phyloP scores from a whole-genome alignment of 306 rosid genomes.

The Comarum palustre region DNA sequence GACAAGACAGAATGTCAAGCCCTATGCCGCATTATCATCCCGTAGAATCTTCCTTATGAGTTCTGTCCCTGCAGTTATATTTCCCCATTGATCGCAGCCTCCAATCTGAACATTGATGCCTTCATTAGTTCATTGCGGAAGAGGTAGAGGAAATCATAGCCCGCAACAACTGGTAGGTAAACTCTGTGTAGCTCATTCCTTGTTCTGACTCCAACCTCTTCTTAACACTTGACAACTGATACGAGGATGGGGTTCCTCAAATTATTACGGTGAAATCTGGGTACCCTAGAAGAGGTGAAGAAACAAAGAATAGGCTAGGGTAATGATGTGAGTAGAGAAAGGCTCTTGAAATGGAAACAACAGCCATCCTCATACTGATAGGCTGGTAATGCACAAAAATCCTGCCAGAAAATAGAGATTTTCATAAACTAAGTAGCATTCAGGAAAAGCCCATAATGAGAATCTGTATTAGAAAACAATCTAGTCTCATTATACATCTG shows the following conservation, averaged over 20 bases:
- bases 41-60: slow-evolving; percentile 71
- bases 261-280: slow-evolving; percentile 7
- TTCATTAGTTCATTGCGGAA: slow-evolving; percentile 56
- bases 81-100: slow-evolving; percentile 98
- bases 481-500: background rate
- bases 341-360: slow-evolving; percentile 18
- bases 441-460: too few relatives aligned
- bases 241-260: background rate
- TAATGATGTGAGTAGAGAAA: slow-evolving; percentile 15
- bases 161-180: slow-evolving; percentile 84
- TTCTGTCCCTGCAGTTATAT: slow-evolving; percentile 92
- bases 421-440: background rate
- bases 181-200: slow-evolving; percentile 92
- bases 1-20: slow-evolving; percentile 84
- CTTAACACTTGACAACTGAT: slow-evolving; percentile 57
- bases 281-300: background rate
- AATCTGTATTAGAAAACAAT: background rate
- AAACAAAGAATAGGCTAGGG: slow-evolving; percentile 7
- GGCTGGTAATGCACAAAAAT: background rate
- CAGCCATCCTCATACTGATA: slow-evolving; percentile 24
- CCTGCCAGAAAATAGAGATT: slow-evolving; percentile 2
- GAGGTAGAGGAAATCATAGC: slow-evolving; percentile 84
- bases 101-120: slow-evolving; percentile 90
- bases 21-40: slow-evolving; percentile 68
- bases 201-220: slow-evolving; percentile 90